phyloP scores from a whole-genome alignment of 2,329 filamentous ascomycete genomes.

The Penicillium hordei region DNA sequence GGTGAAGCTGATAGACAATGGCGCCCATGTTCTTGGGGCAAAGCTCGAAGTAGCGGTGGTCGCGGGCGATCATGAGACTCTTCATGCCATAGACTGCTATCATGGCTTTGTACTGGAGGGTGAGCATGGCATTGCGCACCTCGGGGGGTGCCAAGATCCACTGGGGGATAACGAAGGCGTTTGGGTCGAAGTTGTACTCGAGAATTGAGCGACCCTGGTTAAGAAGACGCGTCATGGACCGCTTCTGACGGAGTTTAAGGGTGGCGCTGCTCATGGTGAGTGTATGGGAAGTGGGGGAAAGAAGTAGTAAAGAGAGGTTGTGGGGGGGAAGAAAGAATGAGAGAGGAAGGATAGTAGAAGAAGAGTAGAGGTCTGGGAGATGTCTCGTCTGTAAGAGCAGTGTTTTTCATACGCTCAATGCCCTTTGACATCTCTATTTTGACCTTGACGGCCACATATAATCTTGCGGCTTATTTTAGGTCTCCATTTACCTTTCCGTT shows the following conservation, averaged over 20 bases:
- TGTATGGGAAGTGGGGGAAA: not conserved
- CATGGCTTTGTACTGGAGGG: conserved; percentile 19
- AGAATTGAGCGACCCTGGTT: conserved; percentile 4
- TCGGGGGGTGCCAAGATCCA: conserved; percentile 12
- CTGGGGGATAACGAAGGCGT: conserved; percentile 15
- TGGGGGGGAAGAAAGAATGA: not conserved
- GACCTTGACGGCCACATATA: not conserved
- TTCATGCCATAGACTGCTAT: conserved; percentile 16
- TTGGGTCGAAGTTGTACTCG: conserved; percentile 18
- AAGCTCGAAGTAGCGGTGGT: conserved; percentile 26
- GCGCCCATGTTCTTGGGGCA: conserved; percentile 20
- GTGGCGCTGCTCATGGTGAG: not conserved
- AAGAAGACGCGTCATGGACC: not conserved
- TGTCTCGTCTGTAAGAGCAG: not conserved
- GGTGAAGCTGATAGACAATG: conserved; percentile 14
- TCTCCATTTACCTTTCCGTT: not conserved
- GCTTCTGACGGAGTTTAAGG: not conserved
- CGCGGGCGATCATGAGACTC: conserved; percentile 16
- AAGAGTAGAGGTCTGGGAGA: not conserved
- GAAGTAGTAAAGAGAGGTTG: not conserved
- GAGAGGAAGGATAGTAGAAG: not conserved
- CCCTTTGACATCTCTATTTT: not conserved
- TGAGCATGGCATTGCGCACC: conserved; percentile 10
- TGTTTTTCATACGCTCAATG: not conserved
- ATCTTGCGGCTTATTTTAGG: not conserved